Base-by-base conservation (phyloP, 169 alveolate genomes). In the Theileria parva region DNA sequence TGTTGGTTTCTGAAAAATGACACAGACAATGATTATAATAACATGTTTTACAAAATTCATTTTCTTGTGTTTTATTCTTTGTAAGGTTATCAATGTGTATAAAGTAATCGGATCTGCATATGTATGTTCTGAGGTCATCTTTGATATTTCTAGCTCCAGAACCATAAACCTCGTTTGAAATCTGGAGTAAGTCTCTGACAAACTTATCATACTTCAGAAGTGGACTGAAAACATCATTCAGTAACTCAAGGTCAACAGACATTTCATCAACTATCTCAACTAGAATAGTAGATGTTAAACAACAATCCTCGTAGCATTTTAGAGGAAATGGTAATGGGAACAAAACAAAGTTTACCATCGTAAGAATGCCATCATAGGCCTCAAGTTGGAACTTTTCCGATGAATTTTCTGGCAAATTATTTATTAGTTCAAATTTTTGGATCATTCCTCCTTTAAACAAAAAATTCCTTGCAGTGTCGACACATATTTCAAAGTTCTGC, bases 11-110 rank as follows among this genome's bases (percentile, higher is more conserved):
- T 19, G 44, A 39, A 64, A 60, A 23, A 8, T 72, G 21, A 25
- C 88, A 80, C 8, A 80, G 61, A 51, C 88, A 80, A 19, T 67
- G 28, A 44, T 81, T 79, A 68, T 59, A 81, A 63, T 81, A 84
- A 70, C 85, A 81, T 15, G 39, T 11, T 17, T 75, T 77, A 68
- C 85, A 81, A 55, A 53, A 53, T 21, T 66, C 83, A 19, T 48
- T 2, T 1, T 27, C 25, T 30, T 21, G 68, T 51, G 59, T 2
- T 13, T 28, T 30, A 27, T 39, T 25, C 21, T 30, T 34, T 21
- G 77, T 34, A 0, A 39, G 34, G 9, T 15, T 51, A 12, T n/a
- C 53, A 25, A 53, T 53, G 76, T 81, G 66, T 65, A 81, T 27
- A 69, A 81, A 21, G 72, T 75, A 81, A 64, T 81, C 88, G 0